Evolutionary conservation across 2,329 filamentous ascomycete species (phyloP).

Genomic region (Tympanopsis confertula): DNA sequence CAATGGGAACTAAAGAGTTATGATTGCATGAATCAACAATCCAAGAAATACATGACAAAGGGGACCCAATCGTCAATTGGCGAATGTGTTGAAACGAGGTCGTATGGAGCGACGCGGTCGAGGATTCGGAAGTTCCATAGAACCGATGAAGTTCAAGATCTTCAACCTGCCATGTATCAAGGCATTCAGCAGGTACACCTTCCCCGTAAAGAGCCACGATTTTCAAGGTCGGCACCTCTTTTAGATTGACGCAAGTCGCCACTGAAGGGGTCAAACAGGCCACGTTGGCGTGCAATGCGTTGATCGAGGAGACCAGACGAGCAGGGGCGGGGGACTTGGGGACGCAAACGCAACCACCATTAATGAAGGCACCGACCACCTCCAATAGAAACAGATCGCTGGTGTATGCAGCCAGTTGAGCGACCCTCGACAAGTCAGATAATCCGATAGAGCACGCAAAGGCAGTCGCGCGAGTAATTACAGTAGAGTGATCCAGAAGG

Average conservation of each 20-base stretch:
- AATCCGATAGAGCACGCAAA: conserved; percentile 39
- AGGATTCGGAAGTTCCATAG: background rate
- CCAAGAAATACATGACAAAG: conserved; percentile 20
- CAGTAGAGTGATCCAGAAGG: conserved; percentile 39
- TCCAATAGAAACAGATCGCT: conserved; percentile 42
- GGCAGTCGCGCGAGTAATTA: conserved; percentile 39
- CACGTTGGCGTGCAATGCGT: conserved; percentile 36
- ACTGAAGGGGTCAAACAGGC: conserved; percentile 47
- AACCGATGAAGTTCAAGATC: background rate
- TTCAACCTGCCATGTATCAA: background rate
- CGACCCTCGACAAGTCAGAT: conserved; percentile 36
- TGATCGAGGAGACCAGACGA: conserved; percentile 36
- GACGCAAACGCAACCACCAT: conserved; percentile 48
- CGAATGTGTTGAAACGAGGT: conserved; percentile 5
- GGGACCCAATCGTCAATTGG: conserved; percentile 18
- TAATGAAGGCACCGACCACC: conserved; percentile 38
- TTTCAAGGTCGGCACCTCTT: conserved; percentile 28
- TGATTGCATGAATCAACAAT: conserved; percentile 22
- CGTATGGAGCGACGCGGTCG: background rate
- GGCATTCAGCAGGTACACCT: too few relatives aligned
- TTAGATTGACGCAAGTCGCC: conserved; percentile 31
- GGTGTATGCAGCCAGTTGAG: conserved; percentile 44
- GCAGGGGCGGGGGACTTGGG: conserved; percentile 34
- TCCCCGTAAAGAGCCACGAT: conserved; percentile 30
- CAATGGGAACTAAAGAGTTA: conserved; percentile 24